Base-by-base conservation (phyloP, 73 alveolate genomes). In the Symbiodinium natans region DNA sequence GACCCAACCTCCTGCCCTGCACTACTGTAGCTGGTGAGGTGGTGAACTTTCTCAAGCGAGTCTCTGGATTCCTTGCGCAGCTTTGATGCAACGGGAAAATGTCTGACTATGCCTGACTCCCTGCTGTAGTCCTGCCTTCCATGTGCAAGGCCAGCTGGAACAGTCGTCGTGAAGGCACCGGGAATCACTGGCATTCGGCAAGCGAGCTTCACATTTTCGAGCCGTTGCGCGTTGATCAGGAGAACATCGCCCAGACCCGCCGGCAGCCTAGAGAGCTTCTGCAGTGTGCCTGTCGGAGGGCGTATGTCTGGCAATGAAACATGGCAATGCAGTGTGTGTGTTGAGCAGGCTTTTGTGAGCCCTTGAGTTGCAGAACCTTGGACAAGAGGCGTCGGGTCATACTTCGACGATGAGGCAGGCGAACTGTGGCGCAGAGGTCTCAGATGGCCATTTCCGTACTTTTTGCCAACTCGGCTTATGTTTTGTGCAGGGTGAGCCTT, bases 351-450 rank as follows among this genome's bases (percentile, higher is more conserved):
- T n/a, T n/a, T n/a, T n/a, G n/a, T n/a, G n/a, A n/a, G n/a, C n/a
- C n/a, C n/a, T n/a, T n/a, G n/a, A n/a, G n/a, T n/a, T n/a, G n/a
- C n/a, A n/a, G n/a, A n/a, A n/a, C n/a, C n/a, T n/a, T n/a, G n/a
- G n/a, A n/a, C n/a, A n/a, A n/a, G n/a, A 90, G 96, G 96, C 23
- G 88, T 90, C 11, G 96, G 96, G 4, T 90, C 96, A 0, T 90
- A 90, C 54, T 90, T 90, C 29, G 96, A 90, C 52, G 96, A 90
- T 21, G 96, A 90, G 48, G 75, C 75, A 29, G 96, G 96, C 2
- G 96, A 90, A 39, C 87, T 90, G 1, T 90, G 96, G 96, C 96
- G 74, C 1, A 36, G 36, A 33, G 27, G 31, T 7, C 92, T 83
- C 73, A 43, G 74, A 41, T 13, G 31, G 36, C 3, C 34, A 13